phyloP scores from a whole-genome alignment of 2,329 filamentous ascomycete genomes.

The Aureobasidium lini region DNA sequence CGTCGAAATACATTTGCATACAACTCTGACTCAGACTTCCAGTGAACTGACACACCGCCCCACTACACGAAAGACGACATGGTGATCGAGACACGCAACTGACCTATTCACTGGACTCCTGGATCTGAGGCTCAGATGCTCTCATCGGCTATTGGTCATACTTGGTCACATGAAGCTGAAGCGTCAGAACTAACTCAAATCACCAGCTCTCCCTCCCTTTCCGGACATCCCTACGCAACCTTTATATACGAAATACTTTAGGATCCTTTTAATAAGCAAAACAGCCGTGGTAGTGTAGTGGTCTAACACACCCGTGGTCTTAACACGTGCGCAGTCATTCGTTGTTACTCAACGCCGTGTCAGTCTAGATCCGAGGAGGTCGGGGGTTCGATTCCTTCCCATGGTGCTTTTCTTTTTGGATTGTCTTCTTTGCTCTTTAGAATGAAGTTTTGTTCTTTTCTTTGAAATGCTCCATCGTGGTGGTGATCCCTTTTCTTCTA shows the following conservation, averaged over 20 bases:
- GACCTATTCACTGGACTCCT: neutral
- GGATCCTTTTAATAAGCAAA: neutral
- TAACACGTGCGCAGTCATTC: no score
- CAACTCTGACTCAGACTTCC: neutral
- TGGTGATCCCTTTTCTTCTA: no score
- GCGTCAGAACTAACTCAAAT: neutral
- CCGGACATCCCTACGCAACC: neutral
- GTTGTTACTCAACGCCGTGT: neutral
- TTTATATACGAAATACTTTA: neutral
- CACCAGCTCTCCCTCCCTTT: neutral
- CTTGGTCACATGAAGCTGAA: no score
- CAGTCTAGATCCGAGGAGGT: neutral
- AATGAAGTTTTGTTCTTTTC: no score
- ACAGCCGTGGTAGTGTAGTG: slow-evolving; percentile 1
- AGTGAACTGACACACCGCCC: neutral
- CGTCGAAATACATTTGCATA: neutral
- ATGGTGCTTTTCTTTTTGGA: neutral
- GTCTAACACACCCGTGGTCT: neutral
- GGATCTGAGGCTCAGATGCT: no score
- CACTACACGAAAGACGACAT: no score
- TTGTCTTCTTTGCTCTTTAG: no score
- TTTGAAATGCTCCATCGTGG: no score
- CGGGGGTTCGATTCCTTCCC: no score
- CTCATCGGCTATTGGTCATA: neutral
- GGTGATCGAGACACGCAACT: neutral